Conservation (phyloP, 2,329 filamentous ascomycete species). For the Periconia macrospinosa region DNA sequence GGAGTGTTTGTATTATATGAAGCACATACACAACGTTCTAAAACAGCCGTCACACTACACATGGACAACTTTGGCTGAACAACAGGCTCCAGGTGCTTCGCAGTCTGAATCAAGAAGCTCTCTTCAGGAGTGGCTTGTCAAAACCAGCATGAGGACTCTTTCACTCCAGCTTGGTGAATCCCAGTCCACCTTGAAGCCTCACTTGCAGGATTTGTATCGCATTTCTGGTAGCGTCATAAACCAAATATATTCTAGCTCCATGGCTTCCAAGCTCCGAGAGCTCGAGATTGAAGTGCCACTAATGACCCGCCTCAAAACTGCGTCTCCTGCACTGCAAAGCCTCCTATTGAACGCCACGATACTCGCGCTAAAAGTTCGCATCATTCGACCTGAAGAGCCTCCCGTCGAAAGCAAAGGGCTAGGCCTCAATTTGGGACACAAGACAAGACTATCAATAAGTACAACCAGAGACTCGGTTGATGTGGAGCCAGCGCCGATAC, state of each 20-base stretch:
- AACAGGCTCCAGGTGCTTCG: slow-evolving; percentile 55
- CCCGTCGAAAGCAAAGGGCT: slow-evolving; percentile 22
- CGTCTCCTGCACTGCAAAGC: slow-evolving; percentile 69
- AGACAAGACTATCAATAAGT: slow-evolving; percentile 33
- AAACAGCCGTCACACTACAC: slow-evolving; percentile 68
- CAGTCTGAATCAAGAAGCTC: slow-evolving; percentile 51
- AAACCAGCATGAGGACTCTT: slow-evolving; percentile 67
- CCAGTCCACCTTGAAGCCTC: slow-evolving; percentile 38
- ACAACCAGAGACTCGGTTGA: slow-evolving; percentile 33
- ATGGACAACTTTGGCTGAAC: slow-evolving; percentile 71
- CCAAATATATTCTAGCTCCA: slow-evolving; percentile 68
- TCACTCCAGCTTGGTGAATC: slow-evolving; percentile 45
- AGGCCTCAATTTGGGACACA: slow-evolving; percentile 19
- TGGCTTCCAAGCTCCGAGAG: slow-evolving; percentile 60
- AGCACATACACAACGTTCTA: slow-evolving; percentile 73
- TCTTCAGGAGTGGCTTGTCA: slow-evolving; percentile 69
- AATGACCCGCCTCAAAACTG: slow-evolving; percentile 66
- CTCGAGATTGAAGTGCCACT: slow-evolving; percentile 71
- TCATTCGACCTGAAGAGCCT: slow-evolving; percentile 32
- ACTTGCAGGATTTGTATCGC: slow-evolving; percentile 68
- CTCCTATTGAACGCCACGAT: slow-evolving; percentile 78
- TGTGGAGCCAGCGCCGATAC: slow-evolving; percentile 34
- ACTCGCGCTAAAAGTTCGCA: slow-evolving; percentile 67
- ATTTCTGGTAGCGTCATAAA: slow-evolving; percentile 66
- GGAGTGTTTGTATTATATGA: slow-evolving; percentile 76